phyloP scores from a whole-genome alignment of 1,139 yeast species.

The Blastobotrys apis region DNA sequence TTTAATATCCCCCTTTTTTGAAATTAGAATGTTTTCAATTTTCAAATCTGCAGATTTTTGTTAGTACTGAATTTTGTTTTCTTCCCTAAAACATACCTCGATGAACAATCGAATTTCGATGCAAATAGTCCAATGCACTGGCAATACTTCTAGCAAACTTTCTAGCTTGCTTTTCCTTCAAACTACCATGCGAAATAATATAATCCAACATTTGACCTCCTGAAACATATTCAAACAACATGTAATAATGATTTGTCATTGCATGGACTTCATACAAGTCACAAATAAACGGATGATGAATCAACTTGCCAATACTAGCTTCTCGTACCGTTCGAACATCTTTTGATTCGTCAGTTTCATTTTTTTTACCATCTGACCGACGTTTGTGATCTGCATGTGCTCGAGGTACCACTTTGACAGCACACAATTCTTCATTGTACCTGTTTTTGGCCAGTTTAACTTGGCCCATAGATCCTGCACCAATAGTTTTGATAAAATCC shows the following conservation, averaged over 20 bases:
- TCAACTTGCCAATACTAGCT: conserved; percentile 85
- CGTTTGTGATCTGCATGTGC: conserved; percentile 57
- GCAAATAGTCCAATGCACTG: conserved; percentile 90
- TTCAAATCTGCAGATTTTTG: conserved; percentile 56
- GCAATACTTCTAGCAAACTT: conserved; percentile 96
- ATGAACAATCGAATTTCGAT: conserved; percentile 89
- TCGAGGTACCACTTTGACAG: conserved; percentile 48
- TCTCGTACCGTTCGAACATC: conserved; percentile 92
- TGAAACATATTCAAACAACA: conserved; percentile 93
- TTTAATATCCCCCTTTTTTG: conserved; percentile 88
- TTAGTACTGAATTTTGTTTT: background rate
- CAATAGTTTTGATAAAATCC: conserved; percentile 92
- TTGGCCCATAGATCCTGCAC: conserved; percentile 99
- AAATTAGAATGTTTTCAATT: conserved; percentile 93
- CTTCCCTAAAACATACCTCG: conserved; percentile 37
- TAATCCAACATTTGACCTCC: conserved; percentile 98
- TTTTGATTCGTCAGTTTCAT: conserved; percentile 83
- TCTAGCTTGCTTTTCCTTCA: conserved; percentile 91
- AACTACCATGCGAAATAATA: conserved; percentile 92
- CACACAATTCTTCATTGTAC: conserved; percentile 77
- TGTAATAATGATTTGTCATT: conserved; percentile 95
- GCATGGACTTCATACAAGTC: conserved; percentile 89
- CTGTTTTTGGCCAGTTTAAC: conserved; percentile 90
- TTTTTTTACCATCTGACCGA: conserved; percentile 55
- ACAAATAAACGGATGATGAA: conserved; percentile 91